phyloP scores from a whole-genome alignment of 1,139 yeast species.

The Suhomyces wounanorum region DNA sequence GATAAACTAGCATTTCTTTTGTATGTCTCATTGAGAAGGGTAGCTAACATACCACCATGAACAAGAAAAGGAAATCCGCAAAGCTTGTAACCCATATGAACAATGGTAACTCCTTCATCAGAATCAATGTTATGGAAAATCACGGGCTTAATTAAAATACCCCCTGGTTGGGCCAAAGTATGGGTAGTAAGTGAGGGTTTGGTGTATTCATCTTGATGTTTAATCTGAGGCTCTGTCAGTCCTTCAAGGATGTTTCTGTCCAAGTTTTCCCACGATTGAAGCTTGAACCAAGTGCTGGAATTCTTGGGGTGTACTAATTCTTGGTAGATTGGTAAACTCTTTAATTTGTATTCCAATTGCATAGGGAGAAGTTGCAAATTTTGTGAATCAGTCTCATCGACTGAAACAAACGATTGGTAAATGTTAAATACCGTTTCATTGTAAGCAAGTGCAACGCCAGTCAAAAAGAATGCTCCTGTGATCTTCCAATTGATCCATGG shows the following conservation, averaged over 20 bases:
- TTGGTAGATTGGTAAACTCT: conserved; percentile 54
- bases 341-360: conserved; percentile 49
- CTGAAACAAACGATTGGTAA: conserved; percentile 34
- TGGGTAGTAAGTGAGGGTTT: conserved; percentile 30
- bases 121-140: conserved; percentile 61
- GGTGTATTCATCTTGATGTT: conserved; percentile 37
- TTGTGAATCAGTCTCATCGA: conserved; percentile 25
- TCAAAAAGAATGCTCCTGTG: conserved; percentile 27
- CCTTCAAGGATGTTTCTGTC: conserved; percentile 44
- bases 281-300: conserved; percentile 45
- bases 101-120: conserved; percentile 62
- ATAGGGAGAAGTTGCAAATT: conserved; percentile 19
- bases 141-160: conserved; percentile 71
- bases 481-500: conserved; percentile 39
- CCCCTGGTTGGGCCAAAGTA: conserved; percentile 64
- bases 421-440: conserved; percentile 37
- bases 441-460: conserved; percentile 38
- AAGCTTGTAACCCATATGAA: conserved; percentile 76
- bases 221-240: conserved; percentile 11
- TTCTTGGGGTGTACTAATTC: conserved; percentile 40
- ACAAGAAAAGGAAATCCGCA: conserved; percentile 87
- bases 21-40: conserved; percentile 75
- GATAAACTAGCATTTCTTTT: conserved; percentile 57
- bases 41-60: conserved; percentile 90
- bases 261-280: conserved; percentile 63